Base-by-base conservation (phyloP, 257 asterid species). In the Henckelia pumila region DNA sequence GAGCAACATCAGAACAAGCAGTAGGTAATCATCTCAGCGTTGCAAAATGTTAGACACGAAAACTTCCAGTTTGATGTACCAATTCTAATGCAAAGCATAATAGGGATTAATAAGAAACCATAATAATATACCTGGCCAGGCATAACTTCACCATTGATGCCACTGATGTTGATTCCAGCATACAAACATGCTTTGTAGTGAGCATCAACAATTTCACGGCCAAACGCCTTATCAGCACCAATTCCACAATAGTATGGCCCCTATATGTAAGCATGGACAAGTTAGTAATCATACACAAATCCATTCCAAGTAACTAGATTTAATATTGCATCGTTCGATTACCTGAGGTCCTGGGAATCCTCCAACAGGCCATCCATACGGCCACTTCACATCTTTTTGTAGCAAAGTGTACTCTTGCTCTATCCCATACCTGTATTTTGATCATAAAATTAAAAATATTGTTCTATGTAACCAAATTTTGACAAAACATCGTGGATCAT, bases 111-210 rank as follows among this genome's bases (percentile, higher is more conserved):
- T 35, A 35, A 35, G 44, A 35, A 35, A 35, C 14, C 44, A 9
- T 35, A 0, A 8, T 35, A 35, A 1, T 35, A 35, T 44, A 44
- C 82, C 74, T 78, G 83, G 59, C 83, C 83, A 1, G 83, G 83
- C 83, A 78, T 78, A 26, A 78, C 83, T 61, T 78, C 80, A 33
- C 77, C 83, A 52, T 78, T 78, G 69, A 73, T 70, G 7, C 83
- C 83, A 33, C 52, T 44, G 52, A 44, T 44, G 19, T 44, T 44
- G 52, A 44, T 14, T 44, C 52, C 52, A 14, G 52, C 80, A 67
- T 74, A 78, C 11, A 78, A 64, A 58, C 80, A 78, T 2, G 83
- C 83, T 59, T 75, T 78, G 68, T 78, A 78, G 30, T 78, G 83
- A 17, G 83, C 30, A 20, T 78, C 77, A 44, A 78, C 83, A 8